These are phyloP conservation scores for Haematococcus lacustris DNA, from an alignment of 139 green algal species.

Conservation along the genomic window DNA sequence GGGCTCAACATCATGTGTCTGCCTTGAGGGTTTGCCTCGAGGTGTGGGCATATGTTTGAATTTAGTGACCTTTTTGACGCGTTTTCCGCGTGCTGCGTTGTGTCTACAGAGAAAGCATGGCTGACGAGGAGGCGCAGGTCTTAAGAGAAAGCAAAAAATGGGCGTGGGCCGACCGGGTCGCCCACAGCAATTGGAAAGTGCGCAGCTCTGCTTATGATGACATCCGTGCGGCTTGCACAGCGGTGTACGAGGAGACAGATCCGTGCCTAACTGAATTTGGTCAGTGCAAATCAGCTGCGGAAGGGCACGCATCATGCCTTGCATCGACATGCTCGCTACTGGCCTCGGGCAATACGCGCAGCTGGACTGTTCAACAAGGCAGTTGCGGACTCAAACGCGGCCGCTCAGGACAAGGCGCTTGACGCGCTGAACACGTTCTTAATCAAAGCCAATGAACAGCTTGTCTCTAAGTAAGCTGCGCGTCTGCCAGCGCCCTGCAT, in stretches of 20 bases:
- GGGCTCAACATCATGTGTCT: no score
- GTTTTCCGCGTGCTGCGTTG: no score
- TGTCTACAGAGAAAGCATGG: no score
- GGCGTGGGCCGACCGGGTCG: conserved; percentile 50
- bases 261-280: conserved; percentile 59
- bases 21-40: no score
- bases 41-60: no score
- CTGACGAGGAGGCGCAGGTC: conserved; percentile 3
- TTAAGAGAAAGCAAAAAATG: conserved; percentile 11
- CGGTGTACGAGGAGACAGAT: conserved; percentile 55
- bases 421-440: conserved; percentile 67
- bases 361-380: conserved; percentile 74
- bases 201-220: conserved; percentile 70
- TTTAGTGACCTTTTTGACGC: no score
- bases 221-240: conserved; percentile 45
- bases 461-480: conserved; percentile 38
- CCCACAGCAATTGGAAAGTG: conserved; percentile 90
- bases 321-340: no score
- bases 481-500: not conserved
- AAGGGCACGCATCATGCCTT: not conserved
- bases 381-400: conserved; percentile 76
- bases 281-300: conserved; percentile 14
- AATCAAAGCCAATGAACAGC: conserved; percentile 36
- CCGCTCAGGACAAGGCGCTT: conserved; percentile 84
- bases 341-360: no score